Conservation (phyloP, 2,329 filamentous ascomycete genomes). For the Tympanopsis confertula region DNA sequence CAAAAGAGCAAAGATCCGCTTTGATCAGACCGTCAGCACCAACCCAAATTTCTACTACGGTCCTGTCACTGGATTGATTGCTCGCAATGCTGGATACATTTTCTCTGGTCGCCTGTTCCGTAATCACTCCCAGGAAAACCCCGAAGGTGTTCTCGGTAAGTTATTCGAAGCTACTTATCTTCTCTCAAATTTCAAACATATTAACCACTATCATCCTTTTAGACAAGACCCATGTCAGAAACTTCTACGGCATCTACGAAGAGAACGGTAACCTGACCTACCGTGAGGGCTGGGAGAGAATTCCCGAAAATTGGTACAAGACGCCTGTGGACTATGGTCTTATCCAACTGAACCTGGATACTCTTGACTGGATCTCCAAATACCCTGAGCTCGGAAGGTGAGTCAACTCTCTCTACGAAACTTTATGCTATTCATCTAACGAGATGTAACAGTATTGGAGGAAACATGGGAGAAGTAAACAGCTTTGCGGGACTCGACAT, state of each 20-base stretch:
- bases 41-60: slow-evolving; percentile 44
- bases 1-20: slow-evolving; percentile 28
- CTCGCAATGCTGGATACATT: slow-evolving; percentile 32
- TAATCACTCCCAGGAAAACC: slow-evolving; percentile 29
- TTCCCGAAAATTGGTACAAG: slow-evolving; percentile 40
- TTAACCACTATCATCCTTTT: slow-evolving; percentile 4
- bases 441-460: slow-evolving; percentile 26
- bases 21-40: slow-evolving; percentile 30
- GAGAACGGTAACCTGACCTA: slow-evolving; percentile 26
- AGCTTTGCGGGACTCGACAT: slow-evolving; percentile 34
- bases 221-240: slow-evolving; percentile 27
- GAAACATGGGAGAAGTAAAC: slow-evolving; percentile 37
- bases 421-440: background rate
- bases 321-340: slow-evolving; percentile 31
- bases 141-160: slow-evolving; percentile 11
- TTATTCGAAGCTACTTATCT: background rate
- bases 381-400: slow-evolving; percentile 23
- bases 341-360: slow-evolving; percentile 24
- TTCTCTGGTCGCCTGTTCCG: slow-evolving; percentile 28
- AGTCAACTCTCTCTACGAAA: slow-evolving; percentile 8
- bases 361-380: slow-evolving; percentile 20
- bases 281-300: slow-evolving; percentile 33
- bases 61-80: slow-evolving; percentile 35
- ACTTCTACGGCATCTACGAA: slow-evolving; percentile 32
- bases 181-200: background rate